phyloP scores from a whole-genome alignment of 805 yeast species.

The Brettanomyces anomalus region DNA sequence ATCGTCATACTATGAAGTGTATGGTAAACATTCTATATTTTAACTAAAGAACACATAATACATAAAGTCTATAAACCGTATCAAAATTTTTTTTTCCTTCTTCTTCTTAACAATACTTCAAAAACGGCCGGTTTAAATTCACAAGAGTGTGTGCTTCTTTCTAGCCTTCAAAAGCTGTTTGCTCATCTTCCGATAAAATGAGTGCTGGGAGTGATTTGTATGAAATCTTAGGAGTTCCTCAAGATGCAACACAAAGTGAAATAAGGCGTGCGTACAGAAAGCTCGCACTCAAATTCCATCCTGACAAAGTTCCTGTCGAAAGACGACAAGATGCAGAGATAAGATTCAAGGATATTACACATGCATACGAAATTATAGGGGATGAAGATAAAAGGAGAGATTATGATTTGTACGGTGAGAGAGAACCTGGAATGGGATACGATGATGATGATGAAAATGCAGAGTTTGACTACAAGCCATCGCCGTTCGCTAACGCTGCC shows the following conservation, averaged over 20 bases:
- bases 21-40: too few species aligned
- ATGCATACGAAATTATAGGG: conserved; percentile 76
- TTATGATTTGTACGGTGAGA: conserved; percentile 36
- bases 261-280: conserved; percentile 80
- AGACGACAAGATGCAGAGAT: conserved; percentile 60
- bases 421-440: conserved; percentile 14
- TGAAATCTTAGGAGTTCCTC: conserved; percentile 12
- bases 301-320: conserved; percentile 60
- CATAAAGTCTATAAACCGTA: too few species aligned
- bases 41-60: too few species aligned
- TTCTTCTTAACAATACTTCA: too few species aligned
- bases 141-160: not conserved
- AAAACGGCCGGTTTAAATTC: too few species aligned
- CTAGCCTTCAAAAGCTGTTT: not conserved
- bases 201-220: conserved; percentile 6
- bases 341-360: conserved; percentile 72
- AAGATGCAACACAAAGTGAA: conserved; percentile 46
- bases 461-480: conserved; percentile 5
- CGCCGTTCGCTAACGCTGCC: conserved; percentile 28
- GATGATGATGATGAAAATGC: conserved; percentile 15
- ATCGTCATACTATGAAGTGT: too few species aligned
- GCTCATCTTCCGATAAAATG: not conserved
- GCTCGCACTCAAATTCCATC: conserved; percentile 77
- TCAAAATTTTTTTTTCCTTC: too few species aligned
- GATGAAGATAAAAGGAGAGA: conserved; percentile 56